These are phyloP conservation scores for Hygrophorus russula DNA, from an alignment of 768 basidiomycete species.

Conservation along the genomic window DNA sequence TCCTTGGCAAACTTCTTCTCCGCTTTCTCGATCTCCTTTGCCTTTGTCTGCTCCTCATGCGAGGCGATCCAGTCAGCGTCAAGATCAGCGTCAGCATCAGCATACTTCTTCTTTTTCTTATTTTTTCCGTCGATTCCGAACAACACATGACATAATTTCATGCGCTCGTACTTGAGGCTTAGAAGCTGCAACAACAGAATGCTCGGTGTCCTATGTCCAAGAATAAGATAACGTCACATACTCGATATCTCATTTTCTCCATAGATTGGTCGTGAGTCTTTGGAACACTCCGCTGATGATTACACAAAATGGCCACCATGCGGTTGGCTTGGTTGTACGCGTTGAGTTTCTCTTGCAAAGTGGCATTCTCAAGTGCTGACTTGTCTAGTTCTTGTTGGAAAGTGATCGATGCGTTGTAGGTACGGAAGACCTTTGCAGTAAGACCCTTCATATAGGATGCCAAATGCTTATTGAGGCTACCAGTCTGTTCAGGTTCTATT, in stretches of 20 bases:
- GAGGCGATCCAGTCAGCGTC: constrained; percentile 84
- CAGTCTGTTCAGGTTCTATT: constrained; percentile 43
- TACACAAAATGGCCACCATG: constrained; percentile 94
- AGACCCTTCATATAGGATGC: constrained; percentile 92
- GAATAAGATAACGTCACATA: constrained; percentile 21
- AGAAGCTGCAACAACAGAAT: constrained; percentile 48
- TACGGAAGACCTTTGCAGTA: constrained; percentile 99
- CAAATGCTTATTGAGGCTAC: constrained; percentile 83
- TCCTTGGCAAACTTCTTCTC: constrained; percentile 95
- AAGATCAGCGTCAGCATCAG: constrained; percentile 81
- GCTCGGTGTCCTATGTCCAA: not conserved
- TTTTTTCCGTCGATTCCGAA: constrained; percentile 68
- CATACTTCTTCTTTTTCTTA: constrained; percentile 73
- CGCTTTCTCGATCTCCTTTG: constrained; percentile 78
- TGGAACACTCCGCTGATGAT: constrained; percentile 92
- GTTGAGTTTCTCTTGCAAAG: constrained; percentile 91
- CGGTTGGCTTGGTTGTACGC: constrained; percentile 97
- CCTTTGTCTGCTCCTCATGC: constrained; percentile 68
- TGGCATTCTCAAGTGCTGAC: constrained; percentile 44
- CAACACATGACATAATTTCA: constrained; percentile 88
- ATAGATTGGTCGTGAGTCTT: constrained; percentile 91
- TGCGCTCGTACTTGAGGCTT: constrained; percentile 88
- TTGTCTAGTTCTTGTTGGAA: constrained; percentile 87
- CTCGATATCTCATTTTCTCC: constrained; percentile 90
- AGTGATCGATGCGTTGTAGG: constrained; percentile 94